Evolutionary conservation across 257 asterid species (phyloP), one percentile per base, ranked within the genome.

Genomic region (Solanum medicagineum): DNA sequence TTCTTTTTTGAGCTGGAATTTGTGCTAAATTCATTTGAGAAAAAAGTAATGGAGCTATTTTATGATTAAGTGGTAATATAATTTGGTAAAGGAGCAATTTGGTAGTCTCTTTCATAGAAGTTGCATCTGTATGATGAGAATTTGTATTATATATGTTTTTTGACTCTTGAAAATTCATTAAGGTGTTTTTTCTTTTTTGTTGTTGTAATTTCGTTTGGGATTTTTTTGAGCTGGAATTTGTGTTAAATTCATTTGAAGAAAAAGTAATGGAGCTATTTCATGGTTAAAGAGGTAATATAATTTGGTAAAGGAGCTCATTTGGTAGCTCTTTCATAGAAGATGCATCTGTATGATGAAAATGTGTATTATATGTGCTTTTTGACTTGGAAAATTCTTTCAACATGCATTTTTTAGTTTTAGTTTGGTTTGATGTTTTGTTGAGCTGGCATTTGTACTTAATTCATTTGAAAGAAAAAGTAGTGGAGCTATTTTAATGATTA

Each of bases 71-170:
- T 1, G 56, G 26, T 51, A 19, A 3, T 15, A 15, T 66, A 15
- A 32, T 8, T 3, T 8, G 13, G 47, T 36, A 36, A 36, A 36
- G 42, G 42, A 36, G 42, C 42, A 36, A 36, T 36, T 36, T 4
- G 5, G 6, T 12, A 15, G 32, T 77, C 75, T 36, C 42, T 36
- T 36, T 59, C 84, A 87, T 92, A 44, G 32, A 86, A 90, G 81
- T 88, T 90, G 93, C 92, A 91, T 42, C 88, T 93, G 1, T 77
- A 89, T 80, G 80, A 10, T 42, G 54, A 42, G 10, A 70, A 19
- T 70, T 42, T 19, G 79, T 70, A 40, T 19, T 70, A 8, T 70
- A 70, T 40, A 53, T 42, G 32, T 4, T 42, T 70, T 19, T 19
- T 70, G 80, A 19, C 80, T 40, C 5, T 36, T 5, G 16, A 19